A percentile compares a stretch with the other conserved stretches of the same genome.
Evolutionary conservation across 192 early-diverging fungal genomes (phyloP).

Genomic region (Spinellus fusiger): DNA sequence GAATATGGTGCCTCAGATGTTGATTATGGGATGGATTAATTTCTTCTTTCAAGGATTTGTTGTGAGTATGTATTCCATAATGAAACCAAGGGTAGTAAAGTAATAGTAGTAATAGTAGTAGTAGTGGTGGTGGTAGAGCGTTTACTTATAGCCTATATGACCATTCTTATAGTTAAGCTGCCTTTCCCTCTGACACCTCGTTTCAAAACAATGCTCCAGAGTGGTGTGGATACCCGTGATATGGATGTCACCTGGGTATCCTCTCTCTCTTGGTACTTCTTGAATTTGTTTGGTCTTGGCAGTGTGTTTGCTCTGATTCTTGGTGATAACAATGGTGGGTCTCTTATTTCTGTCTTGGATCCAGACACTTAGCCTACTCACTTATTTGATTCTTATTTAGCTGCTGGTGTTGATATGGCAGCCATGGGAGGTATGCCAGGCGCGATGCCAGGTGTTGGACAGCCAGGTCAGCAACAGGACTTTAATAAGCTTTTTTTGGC

Average conservation of each 20-base stretch:
- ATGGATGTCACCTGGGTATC: constrained; percentile 99
- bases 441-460: constrained; percentile 39
- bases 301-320: constrained; percentile 89
- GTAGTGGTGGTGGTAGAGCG: no score
- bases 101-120: neutral
- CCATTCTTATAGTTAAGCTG: constrained; percentile 71
- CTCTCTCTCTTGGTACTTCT: constrained; percentile 96
- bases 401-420: constrained; percentile 86
- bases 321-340: constrained; percentile 79
- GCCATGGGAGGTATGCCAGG: constrained; percentile 76
- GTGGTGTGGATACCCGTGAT: constrained; percentile 88
- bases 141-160: neutral
- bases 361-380: neutral
- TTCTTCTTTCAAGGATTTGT: constrained; percentile 99
- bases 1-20: constrained; percentile 96
- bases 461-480: constrained; percentile 74
- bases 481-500: constrained; percentile 81
- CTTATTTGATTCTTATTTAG: neutral
- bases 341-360: neutral
- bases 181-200: constrained; percentile 94
- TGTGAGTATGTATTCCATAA: constrained; percentile 57
- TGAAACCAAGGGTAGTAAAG: neutral
- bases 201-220: constrained; percentile 98
- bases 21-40: constrained; percentile 99
- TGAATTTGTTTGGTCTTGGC: constrained; percentile 92